Evolutionary conservation across 2,329 filamentous ascomycete genomes (phyloP).

Genomic region (Fusarium subglutinans): DNA sequence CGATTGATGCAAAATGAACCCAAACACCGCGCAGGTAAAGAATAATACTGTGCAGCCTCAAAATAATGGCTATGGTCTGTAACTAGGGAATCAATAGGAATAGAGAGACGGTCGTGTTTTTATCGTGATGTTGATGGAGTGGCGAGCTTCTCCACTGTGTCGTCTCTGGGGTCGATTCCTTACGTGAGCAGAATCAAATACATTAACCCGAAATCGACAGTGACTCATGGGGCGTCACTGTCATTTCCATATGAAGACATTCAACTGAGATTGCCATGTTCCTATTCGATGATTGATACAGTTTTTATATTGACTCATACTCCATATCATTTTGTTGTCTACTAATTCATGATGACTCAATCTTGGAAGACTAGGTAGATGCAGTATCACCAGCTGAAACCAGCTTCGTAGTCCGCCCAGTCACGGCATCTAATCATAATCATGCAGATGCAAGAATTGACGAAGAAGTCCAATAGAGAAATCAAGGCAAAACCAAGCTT

Average conservation of each 20-base stretch:
- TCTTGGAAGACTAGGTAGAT: not conserved
- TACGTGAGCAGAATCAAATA: slow-evolving; percentile 29
- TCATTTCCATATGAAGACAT: not conserved
- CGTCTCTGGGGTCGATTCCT: not conserved
- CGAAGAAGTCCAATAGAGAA: not conserved
- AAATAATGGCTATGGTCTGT: not conserved
- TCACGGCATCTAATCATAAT: not conserved
- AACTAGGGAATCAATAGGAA: not conserved
- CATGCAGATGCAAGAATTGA: not conserved
- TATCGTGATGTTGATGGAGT: slow-evolving; percentile 29
- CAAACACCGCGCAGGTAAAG: slow-evolving; percentile 20
- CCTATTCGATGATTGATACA: not conserved
- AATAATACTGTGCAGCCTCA: not conserved
- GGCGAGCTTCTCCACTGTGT: slow-evolving; percentile 25
- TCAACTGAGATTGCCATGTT: not conserved
- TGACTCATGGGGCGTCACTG: slow-evolving; percentile 32
- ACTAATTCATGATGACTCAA: slow-evolving; percentile 10
- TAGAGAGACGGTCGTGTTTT: slow-evolving; percentile 13
- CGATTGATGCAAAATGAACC: slow-evolving; percentile 2
- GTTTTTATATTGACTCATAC: slow-evolving; percentile 17
- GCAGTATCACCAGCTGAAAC: not conserved
- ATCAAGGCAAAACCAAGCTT: not conserved
- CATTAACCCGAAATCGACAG: slow-evolving; percentile 22
- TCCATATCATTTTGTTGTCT: not conserved
- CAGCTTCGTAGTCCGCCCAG: not conserved